phyloP scores from a whole-genome alignment of 306 rosid genomes.

The Lathyrus tuberosus region DNA sequence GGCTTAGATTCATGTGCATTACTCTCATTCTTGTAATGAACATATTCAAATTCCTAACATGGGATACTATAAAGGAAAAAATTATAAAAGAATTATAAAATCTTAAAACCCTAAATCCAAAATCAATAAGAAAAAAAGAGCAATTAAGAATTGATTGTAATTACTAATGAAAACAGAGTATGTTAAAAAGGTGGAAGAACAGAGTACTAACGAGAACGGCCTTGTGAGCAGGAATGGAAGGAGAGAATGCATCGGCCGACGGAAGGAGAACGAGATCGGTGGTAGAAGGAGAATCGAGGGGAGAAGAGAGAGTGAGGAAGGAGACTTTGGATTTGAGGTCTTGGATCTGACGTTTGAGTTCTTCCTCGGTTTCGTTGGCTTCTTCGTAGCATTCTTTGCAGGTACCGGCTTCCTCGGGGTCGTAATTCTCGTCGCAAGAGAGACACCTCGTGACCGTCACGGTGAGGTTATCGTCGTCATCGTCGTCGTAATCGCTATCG shows the following conservation, averaged over 20 bases:
- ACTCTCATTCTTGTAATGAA: conserved; percentile 17
- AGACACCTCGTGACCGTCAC: background rate
- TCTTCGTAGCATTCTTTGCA: conserved; percentile 85
- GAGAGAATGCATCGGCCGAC: conserved; percentile 36
- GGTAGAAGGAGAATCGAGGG: conserved; percentile 33
- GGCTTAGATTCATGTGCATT: background rate
- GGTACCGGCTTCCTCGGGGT: conserved; percentile 56
- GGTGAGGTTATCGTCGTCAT: conserved; percentile 6
- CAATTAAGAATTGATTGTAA: too few relatives aligned
- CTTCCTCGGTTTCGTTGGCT: conserved; percentile 78
- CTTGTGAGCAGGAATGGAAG: conserved; percentile 70
- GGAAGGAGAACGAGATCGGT: conserved; percentile 67
- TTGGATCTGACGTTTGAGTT: conserved; percentile 76
- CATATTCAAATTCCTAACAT: conserved; percentile 13
- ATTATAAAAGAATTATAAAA: background rate
- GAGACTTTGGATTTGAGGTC: conserved; percentile 67
- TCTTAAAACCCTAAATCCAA: background rate
- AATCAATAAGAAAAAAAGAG: background rate
- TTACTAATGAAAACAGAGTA: too few relatives aligned
- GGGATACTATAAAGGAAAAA: background rate
- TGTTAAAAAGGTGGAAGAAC: too few relatives aligned
- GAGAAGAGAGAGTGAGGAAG: conserved; percentile 56
- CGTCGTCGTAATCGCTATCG: conserved; percentile 31
- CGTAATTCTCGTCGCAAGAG: conserved; percentile 29
- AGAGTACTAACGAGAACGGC: conserved; percentile 65